A percentile compares a stretch with the other conserved stretches of the same genome.
Conservation (phyloP, 768 basidiomycete species). For the Russula abietina region DNA sequence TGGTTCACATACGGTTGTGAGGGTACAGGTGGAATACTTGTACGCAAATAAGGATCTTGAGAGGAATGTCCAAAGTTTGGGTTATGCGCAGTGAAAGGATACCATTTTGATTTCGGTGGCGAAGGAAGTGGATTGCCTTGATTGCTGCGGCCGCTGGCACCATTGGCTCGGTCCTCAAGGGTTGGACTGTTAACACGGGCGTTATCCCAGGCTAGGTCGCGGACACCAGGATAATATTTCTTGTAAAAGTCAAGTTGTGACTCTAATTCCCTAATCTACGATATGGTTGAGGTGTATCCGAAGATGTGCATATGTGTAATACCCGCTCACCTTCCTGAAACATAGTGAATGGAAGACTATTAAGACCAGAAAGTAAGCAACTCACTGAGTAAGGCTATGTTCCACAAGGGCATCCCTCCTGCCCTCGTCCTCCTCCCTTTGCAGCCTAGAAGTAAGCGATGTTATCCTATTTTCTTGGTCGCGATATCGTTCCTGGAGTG, state of each 20-base stretch:
- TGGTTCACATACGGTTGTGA: constrained; percentile 15
- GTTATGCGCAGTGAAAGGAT: constrained; percentile 15
- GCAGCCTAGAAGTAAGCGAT: constrained; percentile 1
- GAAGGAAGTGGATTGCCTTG: constrained; percentile 14
- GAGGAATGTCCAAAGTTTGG: constrained; percentile 12
- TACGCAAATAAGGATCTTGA: constrained; percentile 20
- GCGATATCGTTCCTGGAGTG: constrained; percentile 18
- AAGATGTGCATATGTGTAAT: neutral
- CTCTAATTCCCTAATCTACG: constrained; percentile 14
- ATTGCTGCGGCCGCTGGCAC: constrained; percentile 11
- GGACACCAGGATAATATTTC: constrained; percentile 13
- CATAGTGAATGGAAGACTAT: neutral
- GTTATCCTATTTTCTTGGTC: constrained; percentile 5
- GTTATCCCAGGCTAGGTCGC: constrained; percentile 13
- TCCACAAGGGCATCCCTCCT: constrained; percentile 18
- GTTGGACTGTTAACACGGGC: neutral
- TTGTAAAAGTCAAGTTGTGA: constrained; percentile 14
- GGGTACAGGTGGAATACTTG: constrained; percentile 3
- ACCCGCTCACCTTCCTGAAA: constrained; percentile 16
- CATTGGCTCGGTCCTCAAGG: constrained; percentile 5
- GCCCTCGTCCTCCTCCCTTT: constrained; percentile 10
- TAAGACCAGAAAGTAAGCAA: neutral
- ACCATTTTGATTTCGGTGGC: constrained; percentile 15
- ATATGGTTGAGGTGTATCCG: constrained; percentile 5
- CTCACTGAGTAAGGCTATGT: constrained; percentile 14